These are phyloP conservation scores for Carpinus viminea DNA, from an alignment of 306 rosid species.

Conservation along the genomic window DNA sequence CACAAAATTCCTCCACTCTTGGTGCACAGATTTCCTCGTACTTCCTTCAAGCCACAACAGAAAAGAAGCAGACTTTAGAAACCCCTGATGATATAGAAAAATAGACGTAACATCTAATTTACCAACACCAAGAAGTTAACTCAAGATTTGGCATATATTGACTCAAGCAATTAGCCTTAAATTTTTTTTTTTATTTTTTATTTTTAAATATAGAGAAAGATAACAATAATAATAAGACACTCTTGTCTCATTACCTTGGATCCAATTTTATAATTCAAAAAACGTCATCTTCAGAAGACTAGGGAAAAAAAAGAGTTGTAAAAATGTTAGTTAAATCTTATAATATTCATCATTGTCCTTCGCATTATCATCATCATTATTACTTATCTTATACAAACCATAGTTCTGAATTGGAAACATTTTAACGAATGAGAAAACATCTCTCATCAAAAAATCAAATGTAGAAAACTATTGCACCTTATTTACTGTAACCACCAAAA, in stretches of 20 bases:
- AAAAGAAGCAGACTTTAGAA: conserved; percentile 33
- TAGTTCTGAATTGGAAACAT: conserved; percentile 10
- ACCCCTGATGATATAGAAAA: conserved; percentile 9
- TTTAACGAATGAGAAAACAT: background rate
- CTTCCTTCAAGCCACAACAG: conserved; percentile 54
- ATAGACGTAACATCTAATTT: conserved; percentile 4
- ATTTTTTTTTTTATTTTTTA: too few species aligned
- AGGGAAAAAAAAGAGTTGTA: background rate
- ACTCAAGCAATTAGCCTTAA: background rate
- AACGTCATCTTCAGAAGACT: background rate
- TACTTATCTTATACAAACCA: conserved; percentile 1
- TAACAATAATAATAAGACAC: too few species aligned
- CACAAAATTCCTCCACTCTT: conserved; percentile 74
- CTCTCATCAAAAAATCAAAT: background rate
- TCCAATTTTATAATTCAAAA: too few species aligned
- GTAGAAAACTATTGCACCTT: background rate
- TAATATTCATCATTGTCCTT: background rate
- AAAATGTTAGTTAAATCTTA: background rate
- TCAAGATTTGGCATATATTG: conserved; percentile 10
- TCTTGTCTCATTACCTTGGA: background rate
- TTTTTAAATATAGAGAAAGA: too few species aligned
- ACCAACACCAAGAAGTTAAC: conserved; percentile 15
- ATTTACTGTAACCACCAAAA: conserved; percentile 10
- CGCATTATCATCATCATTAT: background rate
- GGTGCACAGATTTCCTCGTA: conserved; percentile 92